Conservation (phyloP, 2,329 filamentous ascomycete genomes). For the Exserohilum rostratum region DNA sequence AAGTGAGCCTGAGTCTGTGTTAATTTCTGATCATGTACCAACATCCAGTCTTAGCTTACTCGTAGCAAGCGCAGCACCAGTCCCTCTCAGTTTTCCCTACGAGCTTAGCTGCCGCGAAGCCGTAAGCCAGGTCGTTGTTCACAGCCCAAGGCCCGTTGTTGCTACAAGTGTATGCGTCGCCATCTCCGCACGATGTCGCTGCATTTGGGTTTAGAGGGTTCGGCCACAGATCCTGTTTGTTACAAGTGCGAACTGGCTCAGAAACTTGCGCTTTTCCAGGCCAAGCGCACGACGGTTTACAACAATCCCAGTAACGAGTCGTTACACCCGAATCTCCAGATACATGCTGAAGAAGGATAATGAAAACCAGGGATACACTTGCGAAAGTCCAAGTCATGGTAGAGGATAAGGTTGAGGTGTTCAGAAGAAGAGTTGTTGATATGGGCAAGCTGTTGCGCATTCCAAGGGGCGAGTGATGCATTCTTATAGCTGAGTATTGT, state of each 20-base stretch:
- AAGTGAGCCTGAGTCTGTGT: constrained; percentile 53
- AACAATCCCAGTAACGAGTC: background rate
- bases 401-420: background rate
- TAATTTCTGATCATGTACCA: constrained; percentile 5
- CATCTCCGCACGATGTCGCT: constrained; percentile 26
- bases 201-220: background rate
- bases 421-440: background rate
- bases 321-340: background rate
- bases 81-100: constrained; percentile 58
- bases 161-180: constrained; percentile 57
- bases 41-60: constrained; percentile 35
- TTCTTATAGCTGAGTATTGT: background rate
- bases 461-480: background rate
- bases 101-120: constrained; percentile 67
- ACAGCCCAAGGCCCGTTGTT: constrained; percentile 66
- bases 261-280: background rate
- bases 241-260: background rate
- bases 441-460: background rate
- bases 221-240: background rate
- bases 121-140: constrained; percentile 58
- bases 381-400: background rate
- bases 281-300: background rate
- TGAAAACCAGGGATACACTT: background rate
- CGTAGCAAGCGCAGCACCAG: constrained; percentile 71
- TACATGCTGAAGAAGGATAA: background rate